Evolutionary conservation across 2,329 filamentous ascomycete genomes (phyloP).

Genomic region (Pseudonectria buxi): DNA sequence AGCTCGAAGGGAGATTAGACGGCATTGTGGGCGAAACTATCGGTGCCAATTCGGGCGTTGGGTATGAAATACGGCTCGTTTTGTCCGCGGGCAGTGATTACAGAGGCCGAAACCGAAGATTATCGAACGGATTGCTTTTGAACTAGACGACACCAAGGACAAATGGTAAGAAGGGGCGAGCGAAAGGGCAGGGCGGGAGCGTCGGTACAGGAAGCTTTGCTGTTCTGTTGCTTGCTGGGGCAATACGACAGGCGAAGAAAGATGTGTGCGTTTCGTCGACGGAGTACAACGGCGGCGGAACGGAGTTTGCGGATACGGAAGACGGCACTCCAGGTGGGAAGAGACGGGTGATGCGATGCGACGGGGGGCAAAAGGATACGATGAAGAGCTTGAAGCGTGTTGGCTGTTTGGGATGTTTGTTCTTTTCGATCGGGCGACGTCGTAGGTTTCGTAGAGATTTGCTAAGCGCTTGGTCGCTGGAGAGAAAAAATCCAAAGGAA

Average conservation of each 20-base stretch:
- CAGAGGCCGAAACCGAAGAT: background rate
- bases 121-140: background rate
- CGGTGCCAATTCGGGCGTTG: background rate
- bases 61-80: background rate
- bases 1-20: constrained; percentile 73
- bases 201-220: no score
- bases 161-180: no score
- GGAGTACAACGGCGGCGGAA: constrained; percentile 1
- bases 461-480: constrained; percentile 19
- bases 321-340: constrained; percentile 14
- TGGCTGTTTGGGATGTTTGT: constrained; percentile 5
- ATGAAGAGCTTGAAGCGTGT: constrained; percentile 1
- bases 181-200: no score
- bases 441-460: constrained; percentile 23
- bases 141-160: no score
- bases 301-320: constrained; percentile 5
- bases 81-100: background rate
- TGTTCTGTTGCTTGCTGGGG: no score
- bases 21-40: constrained; percentile 45
- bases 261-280: constrained; percentile 7
- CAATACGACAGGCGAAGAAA: constrained; percentile 2
- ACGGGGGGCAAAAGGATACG: constrained; percentile 13
- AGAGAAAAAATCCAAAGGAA: constrained; percentile 28
- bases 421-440: constrained; percentile 9
- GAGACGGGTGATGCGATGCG: constrained; percentile 14